Evolutionary conservation across 2,329 filamentous ascomycete species (phyloP).

Genomic region (Microcyclospora pomicola): DNA sequence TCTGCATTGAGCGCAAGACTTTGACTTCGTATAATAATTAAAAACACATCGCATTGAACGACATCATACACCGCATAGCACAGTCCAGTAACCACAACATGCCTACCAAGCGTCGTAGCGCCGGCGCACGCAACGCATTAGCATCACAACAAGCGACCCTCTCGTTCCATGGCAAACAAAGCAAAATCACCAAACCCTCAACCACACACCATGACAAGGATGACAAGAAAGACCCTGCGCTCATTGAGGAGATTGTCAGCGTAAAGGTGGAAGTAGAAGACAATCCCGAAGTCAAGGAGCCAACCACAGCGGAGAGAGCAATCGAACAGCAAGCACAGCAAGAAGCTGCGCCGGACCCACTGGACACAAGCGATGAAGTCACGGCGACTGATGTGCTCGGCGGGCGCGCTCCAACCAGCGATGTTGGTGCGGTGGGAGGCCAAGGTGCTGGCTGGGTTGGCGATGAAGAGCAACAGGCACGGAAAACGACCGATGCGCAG

Average conservation of each 20-base stretch:
- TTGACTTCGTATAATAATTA: too few relatives aligned
- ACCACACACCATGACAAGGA: constrained; percentile 21
- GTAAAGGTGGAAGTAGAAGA: constrained; percentile 17
- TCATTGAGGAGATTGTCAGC: constrained; percentile 19
- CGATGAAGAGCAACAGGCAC: constrained; percentile 42
- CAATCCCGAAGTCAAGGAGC: constrained; percentile 16
- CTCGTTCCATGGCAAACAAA: constrained; percentile 43
- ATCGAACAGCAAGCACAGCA: constrained; percentile 26
- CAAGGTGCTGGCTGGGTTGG: constrained; percentile 20
- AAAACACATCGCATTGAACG: background rate
- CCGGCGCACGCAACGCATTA: constrained; percentile 31
- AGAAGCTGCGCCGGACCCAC: constrained; percentile 17
- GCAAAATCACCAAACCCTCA: constrained; percentile 42
- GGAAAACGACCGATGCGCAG: constrained; percentile 51
- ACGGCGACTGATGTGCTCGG: constrained; percentile 20
- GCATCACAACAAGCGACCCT: constrained; percentile 45
- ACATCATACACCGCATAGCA: background rate
- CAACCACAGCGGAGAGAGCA: constrained; percentile 26
- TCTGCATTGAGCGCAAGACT: too few relatives aligned
- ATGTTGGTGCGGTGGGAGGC: constrained; percentile 34
- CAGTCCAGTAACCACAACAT: constrained; percentile 16
- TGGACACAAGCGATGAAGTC: constrained; percentile 8
- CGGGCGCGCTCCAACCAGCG: constrained; percentile 14
- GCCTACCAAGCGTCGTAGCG: constrained; percentile 31
- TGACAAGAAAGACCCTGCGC: constrained; percentile 25